Base-by-base conservation (phyloP, 768 basidiomycete species). In the Crepidotus variabilis region DNA sequence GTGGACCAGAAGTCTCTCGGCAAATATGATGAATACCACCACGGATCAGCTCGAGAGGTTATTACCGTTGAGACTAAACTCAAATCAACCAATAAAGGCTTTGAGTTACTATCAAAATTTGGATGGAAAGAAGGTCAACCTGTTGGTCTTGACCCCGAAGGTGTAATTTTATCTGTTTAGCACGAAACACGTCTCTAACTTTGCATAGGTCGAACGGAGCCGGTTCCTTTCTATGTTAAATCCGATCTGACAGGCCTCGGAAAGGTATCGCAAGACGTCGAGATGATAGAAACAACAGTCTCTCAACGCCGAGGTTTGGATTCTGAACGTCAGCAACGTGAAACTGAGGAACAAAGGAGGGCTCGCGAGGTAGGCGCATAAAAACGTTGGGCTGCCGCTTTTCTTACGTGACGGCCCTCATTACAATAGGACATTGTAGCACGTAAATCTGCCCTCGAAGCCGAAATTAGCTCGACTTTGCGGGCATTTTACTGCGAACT, bases 211-310 rank as follows among this genome's bases (percentile, higher is more conserved):
- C 88, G 90, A 54, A 78, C 88, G 52, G 91, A 94, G 47, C 92
- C 92, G 1, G 77, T 94, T 45, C 91, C 92, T 8, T 93, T 93
- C 67, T 79, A 85, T 54, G 73, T 91, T 62, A 92, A 93, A 68
- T 78, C 77, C 35, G 92, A 93, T 64, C 74, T 82, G 45, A 90
- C 86, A 21, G 92, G 92, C 11, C 78, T 94, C 16, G 92, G 92
- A 14, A 93, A 92, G 67, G 77, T 77, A 3, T 87, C 70, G 53
- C 88, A 91, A 66, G 92, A 94, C 67, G 82, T 88, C 43, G 83
- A 84, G 39, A 87, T 92, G 85, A 88, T 92, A 47, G 90, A 92
- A 69, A 85, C 87, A 0, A 92, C 90, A 7, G 91, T 92, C 22
- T 87, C 90, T 7, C 88, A 90, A 62, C 83, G 92, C 28, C 85